Percentiles rank a stretch among this genome's conserved stretches.
Conservation (phyloP, 352 stramenopile species). For the Phytophthora pini region DNA sequence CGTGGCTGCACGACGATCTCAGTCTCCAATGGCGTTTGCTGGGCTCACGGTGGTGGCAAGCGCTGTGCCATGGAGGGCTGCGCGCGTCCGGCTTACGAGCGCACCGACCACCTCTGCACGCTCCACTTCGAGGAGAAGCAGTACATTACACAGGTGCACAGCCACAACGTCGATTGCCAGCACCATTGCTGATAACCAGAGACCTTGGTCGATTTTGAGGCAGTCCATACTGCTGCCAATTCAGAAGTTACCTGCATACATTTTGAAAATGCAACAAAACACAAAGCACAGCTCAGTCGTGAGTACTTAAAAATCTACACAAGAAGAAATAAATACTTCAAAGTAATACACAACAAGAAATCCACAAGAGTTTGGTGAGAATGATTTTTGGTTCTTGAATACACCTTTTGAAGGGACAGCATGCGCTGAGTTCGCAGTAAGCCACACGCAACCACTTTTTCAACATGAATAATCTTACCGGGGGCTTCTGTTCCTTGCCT, state of each 20-base stretch:
- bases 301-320: constrained; percentile 24
- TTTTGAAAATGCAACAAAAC: constrained; percentile 17
- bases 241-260: constrained; percentile 29
- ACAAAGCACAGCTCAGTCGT: constrained; percentile 19
- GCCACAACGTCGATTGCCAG: constrained; percentile 27
- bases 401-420: constrained; percentile 12
- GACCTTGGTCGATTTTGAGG: constrained; percentile 26
- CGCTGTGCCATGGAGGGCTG: constrained; percentile 78
- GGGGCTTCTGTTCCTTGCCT: constrained; percentile 8
- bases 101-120: constrained; percentile 59
- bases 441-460: constrained; percentile 12
- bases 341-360: constrained; percentile 25
- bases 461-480: constrained; percentile 27
- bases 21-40: constrained; percentile 68
- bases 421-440: constrained; percentile 4
- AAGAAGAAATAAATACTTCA: constrained; percentile 8
- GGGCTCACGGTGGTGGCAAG: constrained; percentile 86
- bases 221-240: constrained; percentile 25
- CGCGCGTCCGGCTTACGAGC: constrained; percentile 58
- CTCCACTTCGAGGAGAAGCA: constrained; percentile 60
- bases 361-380: not conserved
- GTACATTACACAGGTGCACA: constrained; percentile 33
- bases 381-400: constrained; percentile 29
- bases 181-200: constrained; percentile 29
- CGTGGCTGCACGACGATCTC: constrained; percentile 51